Base-by-base conservation (phyloP, 2,329 filamentous ascomycete genomes). In the Aspergillus versicolor region DNA sequence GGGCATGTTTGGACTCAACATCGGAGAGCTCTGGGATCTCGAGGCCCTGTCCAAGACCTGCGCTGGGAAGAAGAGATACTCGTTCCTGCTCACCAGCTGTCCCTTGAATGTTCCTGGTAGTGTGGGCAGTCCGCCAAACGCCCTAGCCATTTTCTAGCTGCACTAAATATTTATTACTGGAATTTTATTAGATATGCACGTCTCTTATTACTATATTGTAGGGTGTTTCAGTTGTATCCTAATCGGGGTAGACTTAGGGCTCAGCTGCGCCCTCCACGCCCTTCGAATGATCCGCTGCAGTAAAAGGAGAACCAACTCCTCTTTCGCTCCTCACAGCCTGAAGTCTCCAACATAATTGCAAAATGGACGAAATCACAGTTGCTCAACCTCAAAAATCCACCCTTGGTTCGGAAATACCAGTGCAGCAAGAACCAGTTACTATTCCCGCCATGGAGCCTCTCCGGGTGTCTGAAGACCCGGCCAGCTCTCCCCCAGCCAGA, bases 21-120 rank as follows among this genome's bases (percentile, higher is more conserved):
- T 81, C 50, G 78, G 77, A 2, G 78, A 80, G 57, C 63, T 80
- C 37, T 80, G 77, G 73, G 74, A 77, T 64, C 60, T 80, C 13
- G 74, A 79, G 54, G 67, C 59, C 1, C 58, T 81, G 56, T 46
- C 44, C 68, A 69, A 1, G 67, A 75, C 58, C 63, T 72, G 21
- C 79, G 77, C 56, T 60, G 65, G 57, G 70, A 67, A 60, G 58
- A 71, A 60, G 60, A 66, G n/a, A 45, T 80, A 75, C 65, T 72
- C 67, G 1, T 81, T 81, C 62, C 70, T 81, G 49, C 62, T 81
- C 32, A 76, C 77, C 5, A 77, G 72, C 54, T 66, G 65, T 32
- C 78, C 78, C 7, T 59, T 81, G 60, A 79, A 80, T 61, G 70
- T 77, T 1, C 70, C 71, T 2, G 76, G 77, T 1, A 68, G 65